Conservation (phyloP, 23 red algal genomes). For the Chondrus crispus region DNA sequence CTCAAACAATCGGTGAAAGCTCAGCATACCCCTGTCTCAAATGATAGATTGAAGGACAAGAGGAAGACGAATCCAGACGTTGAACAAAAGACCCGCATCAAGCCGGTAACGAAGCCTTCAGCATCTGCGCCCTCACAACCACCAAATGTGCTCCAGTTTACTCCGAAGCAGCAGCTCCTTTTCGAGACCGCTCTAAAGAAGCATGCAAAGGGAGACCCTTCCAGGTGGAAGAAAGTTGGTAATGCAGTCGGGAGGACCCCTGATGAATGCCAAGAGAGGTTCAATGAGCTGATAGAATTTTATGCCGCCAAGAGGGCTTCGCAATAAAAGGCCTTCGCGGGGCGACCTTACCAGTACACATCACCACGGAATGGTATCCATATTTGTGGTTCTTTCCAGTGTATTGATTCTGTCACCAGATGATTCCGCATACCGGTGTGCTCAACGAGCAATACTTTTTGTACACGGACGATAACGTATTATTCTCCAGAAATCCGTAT, state of each 20-base stretch:
- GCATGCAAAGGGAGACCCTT: neutral
- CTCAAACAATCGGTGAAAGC: neutral
- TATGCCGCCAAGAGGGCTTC: slow-evolving; percentile 59
- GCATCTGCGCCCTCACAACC: slow-evolving; percentile 1
- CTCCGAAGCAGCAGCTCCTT: slow-evolving; percentile 68
- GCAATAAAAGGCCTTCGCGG: too few species aligned
- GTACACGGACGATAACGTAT: too few species aligned
- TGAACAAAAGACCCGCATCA: neutral
- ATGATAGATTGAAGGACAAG: slow-evolving; percentile 70
- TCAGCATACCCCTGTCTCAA: neutral
- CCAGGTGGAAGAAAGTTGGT: slow-evolving; percentile 55
- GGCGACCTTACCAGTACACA: too few species aligned
- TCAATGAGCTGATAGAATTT: slow-evolving; percentile 72
- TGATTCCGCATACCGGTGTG: too few species aligned
- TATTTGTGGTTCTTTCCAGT: too few species aligned
- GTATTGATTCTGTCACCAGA: too few species aligned
- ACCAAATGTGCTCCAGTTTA: slow-evolving; percentile 74
- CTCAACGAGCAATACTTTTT: too few species aligned
- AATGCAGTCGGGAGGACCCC: slow-evolving; percentile 41
- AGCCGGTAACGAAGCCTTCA: neutral
- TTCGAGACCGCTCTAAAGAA: slow-evolving; percentile 82
- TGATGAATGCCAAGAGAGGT: slow-evolving; percentile 71
- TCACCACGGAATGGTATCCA: too few species aligned
- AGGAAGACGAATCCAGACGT: slow-evolving; percentile 51
- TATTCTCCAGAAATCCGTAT: too few species aligned